phyloP scores from a whole-genome alignment of 768 basidiomycete species.

The Fistulinella prunicolor region DNA sequence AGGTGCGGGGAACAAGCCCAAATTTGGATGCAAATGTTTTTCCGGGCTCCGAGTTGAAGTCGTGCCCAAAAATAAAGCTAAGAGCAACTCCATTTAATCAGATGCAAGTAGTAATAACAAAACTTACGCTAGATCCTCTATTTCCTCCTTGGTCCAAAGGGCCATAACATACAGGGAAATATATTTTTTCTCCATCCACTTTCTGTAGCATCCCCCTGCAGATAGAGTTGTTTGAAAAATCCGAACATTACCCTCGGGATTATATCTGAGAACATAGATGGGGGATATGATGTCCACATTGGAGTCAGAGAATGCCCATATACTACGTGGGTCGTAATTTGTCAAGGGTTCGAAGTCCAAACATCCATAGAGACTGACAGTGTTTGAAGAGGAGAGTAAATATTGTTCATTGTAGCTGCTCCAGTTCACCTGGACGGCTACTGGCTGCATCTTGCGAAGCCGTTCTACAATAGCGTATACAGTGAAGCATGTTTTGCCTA shows the following conservation, averaged over 20 bases:
- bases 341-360: not conserved
- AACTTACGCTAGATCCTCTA: not conserved
- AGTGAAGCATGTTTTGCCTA: not conserved
- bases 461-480: not conserved
- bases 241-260: not conserved
- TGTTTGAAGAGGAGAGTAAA: not conserved
- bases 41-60: not conserved
- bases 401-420: no score
- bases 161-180: not conserved
- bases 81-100: not conserved
- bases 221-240: slow-evolving; percentile 1
- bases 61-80: not conserved
- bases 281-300: no score
- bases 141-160: not conserved
- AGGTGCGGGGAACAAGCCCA: not conserved
- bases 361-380: not conserved
- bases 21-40: not conserved
- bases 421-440: not conserved
- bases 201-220: not conserved
- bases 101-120: not conserved
- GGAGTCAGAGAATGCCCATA: slow-evolving; percentile 1
- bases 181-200: not conserved
- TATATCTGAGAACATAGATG: no score
- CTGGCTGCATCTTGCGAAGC: not conserved
- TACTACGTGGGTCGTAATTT: not conserved